A percentile compares a stretch with the other conserved stretches of the same genome.
Evolutionary conservation across 768 basidiomycete species (phyloP).

Genomic region (Ephemerocybe angulata): DNA sequence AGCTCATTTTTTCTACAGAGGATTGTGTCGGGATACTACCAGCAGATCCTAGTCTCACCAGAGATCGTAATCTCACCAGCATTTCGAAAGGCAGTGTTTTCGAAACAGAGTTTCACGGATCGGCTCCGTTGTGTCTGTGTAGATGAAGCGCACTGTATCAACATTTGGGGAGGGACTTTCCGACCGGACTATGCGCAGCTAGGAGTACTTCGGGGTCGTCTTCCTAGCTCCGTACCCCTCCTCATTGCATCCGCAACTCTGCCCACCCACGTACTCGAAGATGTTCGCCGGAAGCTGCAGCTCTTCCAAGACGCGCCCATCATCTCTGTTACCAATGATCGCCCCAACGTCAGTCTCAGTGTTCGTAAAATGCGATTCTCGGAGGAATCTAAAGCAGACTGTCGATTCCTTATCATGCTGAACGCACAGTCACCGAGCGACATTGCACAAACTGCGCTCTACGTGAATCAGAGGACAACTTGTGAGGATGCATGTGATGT

Average conservation of each 20-base stretch:
- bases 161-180: conserved; percentile 13
- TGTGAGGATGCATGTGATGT: not conserved
- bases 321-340: conserved; percentile 1
- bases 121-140: conserved; percentile 7
- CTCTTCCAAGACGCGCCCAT: not conserved
- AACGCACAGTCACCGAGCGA: not conserved
- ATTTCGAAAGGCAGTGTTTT: not conserved
- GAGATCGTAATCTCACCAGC: not conserved
- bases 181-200: conserved; percentile 10
- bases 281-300: conserved; percentile 4
- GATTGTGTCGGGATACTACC: not conserved
- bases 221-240: conserved; percentile 8
- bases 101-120: conserved; percentile 1
- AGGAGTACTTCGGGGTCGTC: not conserved
- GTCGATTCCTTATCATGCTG: conserved; percentile 6
- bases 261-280: conserved; percentile 5
- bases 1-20: not conserved
- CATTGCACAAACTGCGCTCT: not conserved
- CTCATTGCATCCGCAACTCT: conserved; percentile 14
- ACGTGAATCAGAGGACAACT: not conserved
- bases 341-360: conserved; percentile 14
- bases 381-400: conserved; percentile 13
- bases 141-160: conserved; percentile 15
- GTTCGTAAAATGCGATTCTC: conserved; percentile 9
- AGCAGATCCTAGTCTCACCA: not conserved